Conservation (phyloP, 495 filamentous ascomycete genomes). For the Tuber indicum region DNA sequence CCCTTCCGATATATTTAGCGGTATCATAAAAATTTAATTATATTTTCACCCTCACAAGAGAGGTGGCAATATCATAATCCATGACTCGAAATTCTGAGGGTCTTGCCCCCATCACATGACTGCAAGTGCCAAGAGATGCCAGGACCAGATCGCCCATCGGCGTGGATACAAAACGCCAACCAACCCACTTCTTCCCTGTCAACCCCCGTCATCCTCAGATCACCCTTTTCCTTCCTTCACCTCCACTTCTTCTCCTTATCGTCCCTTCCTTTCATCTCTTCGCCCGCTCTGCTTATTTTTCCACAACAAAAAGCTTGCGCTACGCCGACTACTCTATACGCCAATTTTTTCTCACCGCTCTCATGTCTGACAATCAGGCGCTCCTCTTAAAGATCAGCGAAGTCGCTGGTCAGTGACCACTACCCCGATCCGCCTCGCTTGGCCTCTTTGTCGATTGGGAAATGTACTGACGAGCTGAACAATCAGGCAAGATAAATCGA, state of each 20-base stretch:
- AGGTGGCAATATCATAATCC: neutral
- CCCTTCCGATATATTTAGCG: neutral
- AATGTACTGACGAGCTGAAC: neutral
- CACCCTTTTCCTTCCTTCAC: neutral
- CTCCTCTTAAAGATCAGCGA: constrained; percentile 68
- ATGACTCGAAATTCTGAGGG: neutral
- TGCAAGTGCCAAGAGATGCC: neutral
- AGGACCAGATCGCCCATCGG: neutral
- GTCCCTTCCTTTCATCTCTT: neutral
- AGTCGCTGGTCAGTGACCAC: constrained; percentile 56
- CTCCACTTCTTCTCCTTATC: neutral
- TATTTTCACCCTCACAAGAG: neutral
- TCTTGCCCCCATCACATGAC: neutral
- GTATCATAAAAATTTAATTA: neutral
- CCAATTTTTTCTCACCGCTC: neutral
- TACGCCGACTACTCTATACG: neutral
- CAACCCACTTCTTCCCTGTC: constrained; percentile 32
- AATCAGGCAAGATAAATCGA: constrained; percentile 70
- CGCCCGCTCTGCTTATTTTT: neutral
- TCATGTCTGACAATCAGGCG: constrained; percentile 66
- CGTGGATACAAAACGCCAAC: constrained; percentile 33
- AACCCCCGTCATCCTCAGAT: constrained; percentile 24
- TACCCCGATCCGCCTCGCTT: constrained; percentile 18
- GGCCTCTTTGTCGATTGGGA: constrained; percentile 23
- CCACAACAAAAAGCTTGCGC: neutral